Evolutionary conservation across 306 rosid genomes (phyloP).

Genomic region (Medicago ruthenica): DNA sequence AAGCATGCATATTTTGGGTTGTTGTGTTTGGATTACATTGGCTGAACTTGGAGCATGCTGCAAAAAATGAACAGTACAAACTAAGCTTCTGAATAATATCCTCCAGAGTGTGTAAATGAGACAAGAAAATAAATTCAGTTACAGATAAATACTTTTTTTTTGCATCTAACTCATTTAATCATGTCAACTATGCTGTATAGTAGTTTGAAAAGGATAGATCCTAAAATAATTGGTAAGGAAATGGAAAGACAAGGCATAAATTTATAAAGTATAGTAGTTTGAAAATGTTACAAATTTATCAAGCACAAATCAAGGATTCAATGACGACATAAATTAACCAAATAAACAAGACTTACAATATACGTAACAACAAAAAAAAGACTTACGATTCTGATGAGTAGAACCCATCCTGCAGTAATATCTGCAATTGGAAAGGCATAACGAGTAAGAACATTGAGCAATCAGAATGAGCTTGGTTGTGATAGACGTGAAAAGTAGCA

Average conservation of each 20-base stretch:
- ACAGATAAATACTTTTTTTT: too few relatives aligned
- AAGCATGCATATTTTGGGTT: conserved; percentile 78
- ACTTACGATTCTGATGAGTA: conserved; percentile 66
- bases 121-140: conserved; percentile 10
- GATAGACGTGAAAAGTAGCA: conserved; percentile 27
- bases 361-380: conserved; percentile 3
- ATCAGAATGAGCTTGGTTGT: conserved; percentile 32
- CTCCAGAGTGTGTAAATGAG: conserved; percentile 16
- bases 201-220: background rate
- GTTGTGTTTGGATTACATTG: conserved; percentile 74
- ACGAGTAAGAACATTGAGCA: conserved; percentile 37
- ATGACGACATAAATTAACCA: conserved; percentile 21
- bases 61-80: conserved; percentile 52
- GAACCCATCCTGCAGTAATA: conserved; percentile 86
- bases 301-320: background rate
- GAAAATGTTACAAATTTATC: conserved; percentile 12
- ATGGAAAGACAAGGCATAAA: background rate
- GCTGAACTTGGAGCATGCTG: conserved; percentile 85
- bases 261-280: conserved; percentile 1
- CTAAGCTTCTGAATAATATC: conserved; percentile 32
- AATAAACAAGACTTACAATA: conserved; percentile 1
- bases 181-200: background rate
- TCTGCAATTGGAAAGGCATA: conserved; percentile 61
- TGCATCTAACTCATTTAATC: conserved; percentile 15
- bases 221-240: conserved; percentile 1